phyloP scores from a whole-genome alignment of 805 yeast genomes.

The Candida fluviatilis region DNA sequence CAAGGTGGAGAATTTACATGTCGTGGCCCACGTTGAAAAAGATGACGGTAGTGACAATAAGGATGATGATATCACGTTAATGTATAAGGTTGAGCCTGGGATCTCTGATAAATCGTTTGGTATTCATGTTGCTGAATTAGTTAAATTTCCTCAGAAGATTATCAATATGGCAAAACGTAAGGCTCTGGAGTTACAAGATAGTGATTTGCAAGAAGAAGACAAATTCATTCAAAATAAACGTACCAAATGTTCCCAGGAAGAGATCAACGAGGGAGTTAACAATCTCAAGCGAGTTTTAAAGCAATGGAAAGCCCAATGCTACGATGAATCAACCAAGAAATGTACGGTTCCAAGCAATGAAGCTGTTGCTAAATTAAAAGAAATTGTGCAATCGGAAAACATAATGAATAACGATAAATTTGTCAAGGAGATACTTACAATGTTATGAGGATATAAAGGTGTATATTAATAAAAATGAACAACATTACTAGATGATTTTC shows the following conservation, averaged over 20 bases:
- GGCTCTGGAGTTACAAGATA: slow-evolving; percentile 78
- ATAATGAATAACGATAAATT: slow-evolving; percentile 35
- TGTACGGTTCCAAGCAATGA: slow-evolving; percentile 30
- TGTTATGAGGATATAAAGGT: slow-evolving; percentile 17
- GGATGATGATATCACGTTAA: slow-evolving; percentile 68
- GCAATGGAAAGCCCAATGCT: slow-evolving; percentile 50
- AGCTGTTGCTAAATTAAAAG: slow-evolving; percentile 35
- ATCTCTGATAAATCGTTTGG: slow-evolving; percentile 95
- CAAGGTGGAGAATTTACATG: slow-evolving; percentile 80
- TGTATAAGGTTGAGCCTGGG: slow-evolving; percentile 96
- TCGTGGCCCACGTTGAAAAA: slow-evolving; percentile 82
- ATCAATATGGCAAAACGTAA: slow-evolving; percentile 94
- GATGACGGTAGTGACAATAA: slow-evolving; percentile 31
- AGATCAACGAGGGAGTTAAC: slow-evolving; percentile 52
- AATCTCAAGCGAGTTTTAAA: slow-evolving; percentile 44
- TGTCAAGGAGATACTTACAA: slow-evolving; percentile 41
- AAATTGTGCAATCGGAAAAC: slow-evolving; percentile 20
- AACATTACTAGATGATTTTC: neutral
- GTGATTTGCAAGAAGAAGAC: slow-evolving; percentile 30
- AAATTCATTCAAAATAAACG: slow-evolving; percentile 44
- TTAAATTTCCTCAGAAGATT: slow-evolving; percentile 86
- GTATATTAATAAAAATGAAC: neutral
- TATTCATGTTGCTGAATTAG: slow-evolving; percentile 95
- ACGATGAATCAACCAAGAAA: slow-evolving; percentile 15
- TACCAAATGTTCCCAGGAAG: slow-evolving; percentile 48